phyloP scores from a whole-genome alignment of 2,329 filamentous ascomycete genomes.

The Aspergillus chevalieri region DNA sequence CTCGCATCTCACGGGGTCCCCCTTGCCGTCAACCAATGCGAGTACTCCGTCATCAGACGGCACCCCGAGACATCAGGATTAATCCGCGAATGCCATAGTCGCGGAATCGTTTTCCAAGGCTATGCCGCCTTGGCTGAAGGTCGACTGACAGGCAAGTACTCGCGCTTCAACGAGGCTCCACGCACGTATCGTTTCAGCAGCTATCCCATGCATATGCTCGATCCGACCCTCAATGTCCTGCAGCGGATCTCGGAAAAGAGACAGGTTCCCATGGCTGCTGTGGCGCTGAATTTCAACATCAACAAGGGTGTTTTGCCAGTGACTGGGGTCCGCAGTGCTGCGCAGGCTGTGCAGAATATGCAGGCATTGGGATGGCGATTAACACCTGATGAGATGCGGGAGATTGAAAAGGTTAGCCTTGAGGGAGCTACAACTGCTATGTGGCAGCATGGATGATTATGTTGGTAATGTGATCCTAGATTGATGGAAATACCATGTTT shows the following conservation, averaged over 20 bases:
- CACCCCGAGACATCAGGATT: constrained; percentile 37
- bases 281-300: constrained; percentile 42
- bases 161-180: constrained; percentile 30
- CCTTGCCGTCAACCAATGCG: constrained; percentile 42
- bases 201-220: constrained; percentile 41
- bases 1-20: constrained; percentile 33
- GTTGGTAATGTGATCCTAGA: not conserved
- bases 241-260: constrained; percentile 31
- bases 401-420: constrained; percentile 38
- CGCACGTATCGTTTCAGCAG: constrained; percentile 35
- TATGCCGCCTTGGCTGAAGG: constrained; percentile 39
- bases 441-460: constrained; percentile 39
- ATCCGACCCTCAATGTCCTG: constrained; percentile 32
- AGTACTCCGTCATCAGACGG: constrained; percentile 39
- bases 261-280: constrained; percentile 30
- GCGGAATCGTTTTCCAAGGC: constrained; percentile 39
- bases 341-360: constrained; percentile 38
- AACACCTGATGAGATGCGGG: constrained; percentile 35
- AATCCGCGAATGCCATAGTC: constrained; percentile 34
- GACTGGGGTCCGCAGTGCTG: constrained; percentile 36
- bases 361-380: constrained; percentile 39
- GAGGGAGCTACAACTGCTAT: constrained; percentile 34
- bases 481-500: not conserved
- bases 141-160: constrained; percentile 38
- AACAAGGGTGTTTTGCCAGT: constrained; percentile 41